A percentile compares a stretch with the other conserved stretches of the same genome.
These are phyloP conservation scores for Psilocybe subaeruginosa DNA, from an alignment of 768 basidiomycete species.

Conservation along the genomic window DNA sequence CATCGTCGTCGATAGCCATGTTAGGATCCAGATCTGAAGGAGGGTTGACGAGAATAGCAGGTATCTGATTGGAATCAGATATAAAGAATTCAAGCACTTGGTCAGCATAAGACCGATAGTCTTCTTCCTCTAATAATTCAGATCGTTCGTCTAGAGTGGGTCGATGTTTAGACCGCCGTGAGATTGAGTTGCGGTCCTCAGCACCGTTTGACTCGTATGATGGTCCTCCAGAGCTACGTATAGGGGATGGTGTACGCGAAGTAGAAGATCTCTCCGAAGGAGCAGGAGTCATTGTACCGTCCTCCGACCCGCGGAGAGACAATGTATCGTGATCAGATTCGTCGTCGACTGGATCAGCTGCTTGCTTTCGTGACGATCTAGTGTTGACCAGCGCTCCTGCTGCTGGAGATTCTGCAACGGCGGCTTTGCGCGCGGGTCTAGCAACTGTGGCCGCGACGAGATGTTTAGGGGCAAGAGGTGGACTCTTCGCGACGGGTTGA, in stretches of 20 bases:
- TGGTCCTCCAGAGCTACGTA: conserved; percentile 54
- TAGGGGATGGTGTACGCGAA: conserved; percentile 93
- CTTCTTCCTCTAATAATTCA: conserved; percentile 54
- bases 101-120: conserved; percentile 83
- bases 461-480: conserved; percentile 96
- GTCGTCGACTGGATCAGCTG: conserved; percentile 48
- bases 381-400: conserved; percentile 48
- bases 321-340: conserved; percentile 65
- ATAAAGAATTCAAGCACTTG: conserved; percentile 99
- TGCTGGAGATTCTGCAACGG: conserved; percentile 36
- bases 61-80: conserved; percentile 92
- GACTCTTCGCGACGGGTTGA: conserved; percentile 85
- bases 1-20: conserved; percentile 97
- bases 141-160: conserved; percentile 48
- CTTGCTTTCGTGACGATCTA: conserved; percentile 62
- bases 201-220: conserved; percentile 45
- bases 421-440: conserved; percentile 50
- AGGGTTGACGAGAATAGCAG: conserved; percentile 83
- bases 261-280: conserved; percentile 85
- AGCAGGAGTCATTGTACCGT: conserved; percentile 89
- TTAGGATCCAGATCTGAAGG: conserved; percentile 94
- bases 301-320: conserved; percentile 79
- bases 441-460: conserved; percentile 71
- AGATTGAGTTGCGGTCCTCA: conserved; percentile 36
- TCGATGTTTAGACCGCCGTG: conserved; percentile 50